Base-by-base conservation (phyloP, 306 rosid genomes). In the Rosa persica region DNA sequence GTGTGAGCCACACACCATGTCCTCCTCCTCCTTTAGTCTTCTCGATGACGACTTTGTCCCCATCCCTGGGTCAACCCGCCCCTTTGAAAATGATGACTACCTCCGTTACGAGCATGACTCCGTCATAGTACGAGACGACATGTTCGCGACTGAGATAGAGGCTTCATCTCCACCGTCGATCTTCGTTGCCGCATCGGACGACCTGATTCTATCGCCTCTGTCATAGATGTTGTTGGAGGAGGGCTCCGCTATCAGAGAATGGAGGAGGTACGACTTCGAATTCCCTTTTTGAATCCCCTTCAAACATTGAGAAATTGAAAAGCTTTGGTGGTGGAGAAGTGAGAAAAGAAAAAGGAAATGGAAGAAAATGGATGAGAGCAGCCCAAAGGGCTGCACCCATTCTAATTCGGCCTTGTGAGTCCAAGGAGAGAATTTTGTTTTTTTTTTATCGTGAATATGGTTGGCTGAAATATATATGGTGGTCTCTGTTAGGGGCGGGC, bases 221-320 rank as follows among this genome's bases (percentile, higher is more conserved):
- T 46, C 60, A 47, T 85, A 78, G 75, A 81, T 83, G 85, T 62
- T 12, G 66, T 79, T 80, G 5, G 87, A 82, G 77, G 89, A 86
- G 74, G 83, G 84, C 61, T 43, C 66, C 51, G 82, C 83, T 66
- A 83, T 86, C 70, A 81, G 83, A 49, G 85, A 83, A 72, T 86
- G 89, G 89, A 86, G 89, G 62, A 83, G 85, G 85, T 83, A 68
- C 11, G 58, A 42, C 40, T 72, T 75, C 44, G 30, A 19, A 34
- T 69, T 52, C 49, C 58, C n/a, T n/a, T n/a, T n/a, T n/a, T n/a
- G n/a, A n/a, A n/a, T n/a, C n/a, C n/a, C n/a, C n/a, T n/a, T n/a
- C n/a, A n/a, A n/a, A n/a, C n/a, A n/a, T n/a, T n/a, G n/a, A n/a
- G n/a, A n/a, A n/a, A n/a, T n/a, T n/a, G n/a, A n/a, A n/a, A n/a